Base-by-base conservation (phyloP, 1,284 basidiomycete genomes). In the Quambalaria eucalypti region DNA sequence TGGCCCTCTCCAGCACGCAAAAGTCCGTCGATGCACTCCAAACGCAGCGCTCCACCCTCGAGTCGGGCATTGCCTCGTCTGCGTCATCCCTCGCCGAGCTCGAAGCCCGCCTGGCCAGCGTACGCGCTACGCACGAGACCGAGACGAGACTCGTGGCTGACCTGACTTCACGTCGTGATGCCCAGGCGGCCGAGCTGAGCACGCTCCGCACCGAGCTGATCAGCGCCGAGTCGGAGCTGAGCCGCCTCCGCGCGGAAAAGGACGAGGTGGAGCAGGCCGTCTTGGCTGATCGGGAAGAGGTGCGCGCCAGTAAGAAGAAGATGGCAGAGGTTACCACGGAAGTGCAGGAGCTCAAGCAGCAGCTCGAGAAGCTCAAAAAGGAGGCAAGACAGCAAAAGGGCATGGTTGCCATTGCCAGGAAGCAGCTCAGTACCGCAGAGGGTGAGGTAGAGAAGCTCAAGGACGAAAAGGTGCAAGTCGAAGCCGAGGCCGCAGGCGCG, bases 361-460 rank as follows among this genome's bases (percentile, higher is more conserved):
- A 87, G 62, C 79, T 91, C 40, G 95, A 97, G 76, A 92, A 89
- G 78, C 76, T 84, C 48, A 90, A 85, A 79, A 96, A 91, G 78
- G 91, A 97, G 50, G 88, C 88, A 0, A 86, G 95, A 73, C 90
- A 95, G 75, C 91, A 97, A 77, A 95, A 91, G 77, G 95, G 93
- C 12, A 80, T 95, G 55, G 81, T 92, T 14, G 90, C 91, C 2
- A 95, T 98, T 73, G 87, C 88, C 8, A 87, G 87, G 79, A 98
- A 98, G 78, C 95, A 98, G 78, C 80, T 98, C 23, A 83, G 82
- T 14, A 84, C 87, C 0, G 87, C 88, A 50, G 92, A 97, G 76
- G 79, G 81, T 0, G 87, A 90, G 64, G 83, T 82, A 53, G 83
- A 82, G 12, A 86, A 84, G 68, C 80, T 81, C 1, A 83, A 86